A percentile compares a stretch with the other conserved stretches of the same genome.
Evolutionary conservation across 2,329 filamentous ascomycete species (phyloP).

Genomic region (Sporothrix variecibatus): DNA sequence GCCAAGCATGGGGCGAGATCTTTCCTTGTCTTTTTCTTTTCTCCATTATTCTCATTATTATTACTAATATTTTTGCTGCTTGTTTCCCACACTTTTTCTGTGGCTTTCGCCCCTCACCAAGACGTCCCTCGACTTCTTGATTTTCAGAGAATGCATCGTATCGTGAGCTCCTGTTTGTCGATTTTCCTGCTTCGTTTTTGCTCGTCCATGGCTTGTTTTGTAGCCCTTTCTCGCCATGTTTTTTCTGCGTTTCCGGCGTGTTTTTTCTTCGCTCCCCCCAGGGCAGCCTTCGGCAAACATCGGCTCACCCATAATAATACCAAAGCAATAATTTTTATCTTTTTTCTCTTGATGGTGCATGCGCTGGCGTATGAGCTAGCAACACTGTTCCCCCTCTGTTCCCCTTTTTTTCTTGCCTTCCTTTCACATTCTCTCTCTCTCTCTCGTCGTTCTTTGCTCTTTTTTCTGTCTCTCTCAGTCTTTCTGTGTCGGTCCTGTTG

Average conservation of each 20-base stretch:
- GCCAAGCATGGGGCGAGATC: background rate
- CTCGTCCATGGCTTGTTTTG: background rate
- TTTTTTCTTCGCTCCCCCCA: background rate
- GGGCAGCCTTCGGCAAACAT: background rate
- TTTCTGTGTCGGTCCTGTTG: background rate
- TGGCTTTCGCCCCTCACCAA: background rate
- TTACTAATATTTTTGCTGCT: background rate
- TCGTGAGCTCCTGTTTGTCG: conserved; percentile 12
- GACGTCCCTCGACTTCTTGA: background rate
- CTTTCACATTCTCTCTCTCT: background rate
- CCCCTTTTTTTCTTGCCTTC: conserved; percentile 1
- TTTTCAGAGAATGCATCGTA: conserved; percentile 3
- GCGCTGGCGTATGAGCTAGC: conserved; percentile 20
- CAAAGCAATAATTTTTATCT: background rate
- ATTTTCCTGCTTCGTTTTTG: conserved; percentile 19
- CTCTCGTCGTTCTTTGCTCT: background rate
- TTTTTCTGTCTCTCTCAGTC: background rate
- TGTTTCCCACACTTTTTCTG: background rate
- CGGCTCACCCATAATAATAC: background rate
- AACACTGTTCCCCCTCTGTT: background rate
- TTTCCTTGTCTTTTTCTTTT: background rate
- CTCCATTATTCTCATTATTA: background rate
- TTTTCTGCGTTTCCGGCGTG: background rate
- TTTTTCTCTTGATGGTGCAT: conserved; percentile 17
- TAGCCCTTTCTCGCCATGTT: background rate